Conservation (phyloP, 78 protist species). For the Dictyostelium purpureum region DNA sequence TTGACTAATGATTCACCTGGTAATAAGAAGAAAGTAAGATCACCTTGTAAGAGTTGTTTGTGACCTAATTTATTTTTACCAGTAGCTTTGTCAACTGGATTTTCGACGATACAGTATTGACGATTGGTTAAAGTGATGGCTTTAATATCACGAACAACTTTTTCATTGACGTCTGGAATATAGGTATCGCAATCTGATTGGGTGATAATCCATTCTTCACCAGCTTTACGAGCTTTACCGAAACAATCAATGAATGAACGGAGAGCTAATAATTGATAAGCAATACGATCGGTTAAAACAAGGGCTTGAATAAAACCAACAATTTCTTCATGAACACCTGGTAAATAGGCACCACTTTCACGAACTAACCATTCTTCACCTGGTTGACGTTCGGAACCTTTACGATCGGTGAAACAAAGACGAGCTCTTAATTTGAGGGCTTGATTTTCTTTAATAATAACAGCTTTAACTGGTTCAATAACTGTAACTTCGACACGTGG, state of each 20-base stretch:
- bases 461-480: slow-evolving; percentile 67
- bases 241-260: slow-evolving; percentile 85
- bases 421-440: slow-evolving; percentile 92
- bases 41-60: slow-evolving; percentile 82
- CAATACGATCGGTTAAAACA: slow-evolving; percentile 86
- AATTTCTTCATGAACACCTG: slow-evolving; percentile 87
- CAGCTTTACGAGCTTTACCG: slow-evolving; percentile 83
- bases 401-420: slow-evolving; percentile 57
- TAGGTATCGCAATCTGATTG: slow-evolving; percentile 79
- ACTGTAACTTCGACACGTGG: slow-evolving; percentile 85
- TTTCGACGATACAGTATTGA: slow-evolving; percentile 90
- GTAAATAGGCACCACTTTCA: slow-evolving; percentile 86
- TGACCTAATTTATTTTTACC: slow-evolving; percentile 83
- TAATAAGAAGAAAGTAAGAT: slow-evolving; percentile 85
- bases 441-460: slow-evolving; percentile 80
- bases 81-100: slow-evolving; percentile 78
- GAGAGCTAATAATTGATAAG: slow-evolving; percentile 85
- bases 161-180: slow-evolving; percentile 89
- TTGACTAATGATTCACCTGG: slow-evolving; percentile 92
- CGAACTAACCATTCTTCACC: slow-evolving; percentile 91
- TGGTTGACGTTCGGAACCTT: slow-evolving; percentile 55
- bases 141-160: slow-evolving; percentile 69
- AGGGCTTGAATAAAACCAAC: slow-evolving; percentile 76
- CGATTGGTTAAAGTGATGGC: slow-evolving; percentile 85
- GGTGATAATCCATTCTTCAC: slow-evolving; percentile 94